Base-by-base conservation (phyloP, 305 asterid genomes). In the Nicotiana rustica region DNA sequence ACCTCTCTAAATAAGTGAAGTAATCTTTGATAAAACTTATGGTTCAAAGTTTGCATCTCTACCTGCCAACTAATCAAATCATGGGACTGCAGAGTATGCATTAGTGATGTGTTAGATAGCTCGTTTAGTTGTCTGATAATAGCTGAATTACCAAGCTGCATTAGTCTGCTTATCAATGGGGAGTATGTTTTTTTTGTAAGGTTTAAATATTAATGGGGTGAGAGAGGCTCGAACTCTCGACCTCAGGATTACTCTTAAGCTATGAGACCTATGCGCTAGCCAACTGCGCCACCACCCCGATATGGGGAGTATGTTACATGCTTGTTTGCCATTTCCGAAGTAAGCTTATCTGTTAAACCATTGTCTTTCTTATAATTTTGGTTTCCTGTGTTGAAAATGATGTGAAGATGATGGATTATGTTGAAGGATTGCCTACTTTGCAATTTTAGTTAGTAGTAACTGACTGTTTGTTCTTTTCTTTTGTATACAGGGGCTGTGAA, bases 191-290 rank as follows among this genome's bases (percentile, higher is more conserved):
- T 25, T 25, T 25, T 25, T 25, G 29, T 25, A 25, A 25, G 29
- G 29, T 25, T 25, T 25, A 25, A 25, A 25, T 1, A 25, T 25
- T 25, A 31, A 52, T 73, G 97, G 97, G 94, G 95, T 93, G 97
- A 93, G 94, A 92, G 97, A 93, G 95, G 97, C 93, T 93, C 95
- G 95, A 92, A 93, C 97, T 93, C 96, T 93, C 96, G 97, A 93
- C 95, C 97, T 92, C 96, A 91, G 97, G 96, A 93, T 93, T 0
- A 89, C 97, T 92, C 96, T 82, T 67, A 77, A 90, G 97, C 94
- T 92, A 92, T 92, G 95, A 93, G 96, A 92, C 93, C 97, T 92
- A 93, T 95, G 97, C 93, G 96, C 97, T 92, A 93, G 92, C 95
- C 95, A 93, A 93, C 97, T 93, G 97, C 93, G 97, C 95, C 95